Conservation (phyloP, 1,284 basidiomycete genomes). For the Ceratobasidium sp. region DNA sequence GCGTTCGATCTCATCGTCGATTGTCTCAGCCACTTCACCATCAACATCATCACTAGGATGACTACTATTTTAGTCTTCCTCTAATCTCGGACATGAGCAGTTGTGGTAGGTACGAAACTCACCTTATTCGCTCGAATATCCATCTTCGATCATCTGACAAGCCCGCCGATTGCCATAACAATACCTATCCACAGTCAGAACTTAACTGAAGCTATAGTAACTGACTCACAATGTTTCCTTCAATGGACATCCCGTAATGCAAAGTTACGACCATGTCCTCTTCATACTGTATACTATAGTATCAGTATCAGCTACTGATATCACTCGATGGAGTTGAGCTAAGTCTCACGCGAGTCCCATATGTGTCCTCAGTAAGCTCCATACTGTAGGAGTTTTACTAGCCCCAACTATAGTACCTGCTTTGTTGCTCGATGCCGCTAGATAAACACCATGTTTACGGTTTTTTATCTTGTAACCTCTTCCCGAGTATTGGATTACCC, state of each 20-base stretch:
- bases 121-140: constrained; percentile 17
- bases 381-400: background rate
- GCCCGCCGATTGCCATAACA: too few species aligned
- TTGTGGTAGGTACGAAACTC: background rate
- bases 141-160: background rate
- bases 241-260: background rate
- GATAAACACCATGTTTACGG: constrained; percentile 4
- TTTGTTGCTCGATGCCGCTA: background rate
- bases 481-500: constrained; percentile 1
- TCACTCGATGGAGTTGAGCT: background rate
- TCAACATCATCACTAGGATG: constrained; percentile 21
- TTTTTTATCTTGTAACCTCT: constrained; percentile 14
- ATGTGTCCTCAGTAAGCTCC: constrained; percentile 8
- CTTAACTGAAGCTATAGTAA: too few species aligned
- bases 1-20: background rate
- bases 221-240: too few species aligned
- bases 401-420: background rate
- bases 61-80: background rate
- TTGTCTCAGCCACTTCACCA: constrained; percentile 19
- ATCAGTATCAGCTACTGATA: background rate
- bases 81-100: background rate
- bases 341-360: background rate
- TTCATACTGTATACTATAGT: constrained; percentile 11
- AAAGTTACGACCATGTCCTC: background rate
- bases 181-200: too few species aligned